Conservation (phyloP, 2,329 filamentous ascomycete species). For the Nigrograna mackinnonii region DNA sequence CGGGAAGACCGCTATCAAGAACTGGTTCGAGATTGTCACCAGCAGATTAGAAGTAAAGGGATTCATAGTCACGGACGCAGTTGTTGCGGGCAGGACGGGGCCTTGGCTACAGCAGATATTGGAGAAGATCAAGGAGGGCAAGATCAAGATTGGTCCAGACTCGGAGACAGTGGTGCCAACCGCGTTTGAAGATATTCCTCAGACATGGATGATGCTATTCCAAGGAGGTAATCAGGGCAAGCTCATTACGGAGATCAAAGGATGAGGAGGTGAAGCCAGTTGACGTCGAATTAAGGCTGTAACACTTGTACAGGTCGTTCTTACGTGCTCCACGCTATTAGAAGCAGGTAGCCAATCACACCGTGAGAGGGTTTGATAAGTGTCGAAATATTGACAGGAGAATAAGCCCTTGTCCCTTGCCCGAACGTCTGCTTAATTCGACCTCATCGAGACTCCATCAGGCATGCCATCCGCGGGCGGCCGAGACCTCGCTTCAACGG, state of each 20-base stretch:
- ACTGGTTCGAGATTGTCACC: constrained; percentile 43
- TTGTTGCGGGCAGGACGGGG: constrained; percentile 28
- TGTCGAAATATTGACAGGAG: too few species aligned
- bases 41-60: constrained; percentile 49
- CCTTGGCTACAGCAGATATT: constrained; percentile 25
- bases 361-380: too few species aligned
- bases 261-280: constrained; percentile 3
- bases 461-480: too few species aligned
- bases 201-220: constrained; percentile 54
- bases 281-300: constrained; percentile 3
- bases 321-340: too few species aligned
- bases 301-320: too few species aligned
- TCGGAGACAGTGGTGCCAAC: constrained; percentile 53
- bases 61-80: constrained; percentile 49
- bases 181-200: constrained; percentile 53
- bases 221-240: constrained; percentile 53
- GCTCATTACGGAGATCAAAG: constrained; percentile 44
- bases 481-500: too few species aligned
- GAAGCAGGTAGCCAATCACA: too few species aligned
- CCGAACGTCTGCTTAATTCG: too few species aligned
- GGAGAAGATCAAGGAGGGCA: constrained; percentile 45
- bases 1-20: constrained; percentile 38
- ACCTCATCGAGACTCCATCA: too few species aligned
- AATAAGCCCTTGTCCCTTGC: too few species aligned
- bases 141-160: constrained; percentile 49